Base-by-base conservation (phyloP, 805 yeast species). In the Yamadazyma sp. region DNA sequence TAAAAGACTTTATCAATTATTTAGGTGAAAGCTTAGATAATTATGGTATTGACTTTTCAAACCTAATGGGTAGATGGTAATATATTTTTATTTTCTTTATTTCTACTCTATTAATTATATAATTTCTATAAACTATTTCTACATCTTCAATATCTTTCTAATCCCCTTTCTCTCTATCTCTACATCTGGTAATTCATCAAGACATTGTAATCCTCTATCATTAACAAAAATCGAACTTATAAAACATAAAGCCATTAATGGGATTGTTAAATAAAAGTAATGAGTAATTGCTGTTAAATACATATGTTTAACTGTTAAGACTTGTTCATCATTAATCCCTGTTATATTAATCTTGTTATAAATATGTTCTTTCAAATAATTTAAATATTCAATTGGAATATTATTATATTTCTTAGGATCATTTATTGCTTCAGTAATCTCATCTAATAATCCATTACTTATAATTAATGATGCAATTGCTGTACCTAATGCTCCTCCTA, bases 171-270 rank as follows among this genome's bases (percentile, higher is more conserved):
- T 20, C 22, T 26, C 23, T 16, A 25, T 18, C 12, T 34, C 23
- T n/a, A 23, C 21, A 14, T 24, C 21, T 19, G 53, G 51, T 1
- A 27, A 37, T 27, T 69, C 60, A 37, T 61, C 69, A 23, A 58
- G 49, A 27, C 63, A 55, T 22, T 53, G 53, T 15, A 68, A 50
- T 0, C 75, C 75, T 17, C 55, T 49, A 40, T 69, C 74, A 29
- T 48, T 56, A n/a, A 67, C 47, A 25, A 64, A 49, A 12, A 64
- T 49, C 7, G 60, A 47, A 21, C 50, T 37, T 3, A 62, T 3
- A 5, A 60, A 52, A 33, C 69, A 62, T n/a, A 55, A 23, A 1
- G 50, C 67, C 16, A 63, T 45, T 27, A 65, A 43, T 3, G 72
- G 70, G 25, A 64, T 50, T 12, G 51, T 47, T 35, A 63, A 50